Evolutionary conservation across 306 rosid species (phyloP).

Genomic region (Gastrolobium villosum): DNA sequence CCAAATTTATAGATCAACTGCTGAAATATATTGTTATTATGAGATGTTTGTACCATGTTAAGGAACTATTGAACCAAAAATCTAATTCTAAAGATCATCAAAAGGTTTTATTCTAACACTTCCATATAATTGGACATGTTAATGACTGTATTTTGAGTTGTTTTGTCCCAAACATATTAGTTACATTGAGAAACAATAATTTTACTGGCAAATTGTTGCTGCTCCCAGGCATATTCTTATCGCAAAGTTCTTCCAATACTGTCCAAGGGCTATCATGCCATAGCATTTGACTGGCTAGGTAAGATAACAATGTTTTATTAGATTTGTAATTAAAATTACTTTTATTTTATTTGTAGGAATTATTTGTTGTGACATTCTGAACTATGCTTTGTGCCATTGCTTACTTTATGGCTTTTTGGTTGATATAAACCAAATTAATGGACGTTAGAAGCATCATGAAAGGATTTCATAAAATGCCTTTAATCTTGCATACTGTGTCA

Average conservation of each 20-base stretch:
- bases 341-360: neutral
- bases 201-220: slow-evolving; percentile 41
- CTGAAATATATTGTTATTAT: no score
- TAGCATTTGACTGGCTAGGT: slow-evolving; percentile 95
- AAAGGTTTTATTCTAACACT: no score
- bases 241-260: slow-evolving; percentile 88
- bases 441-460: slow-evolving; percentile 16
- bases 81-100: no score
- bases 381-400: slow-evolving; percentile 32
- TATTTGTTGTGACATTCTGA: slow-evolving; percentile 23
- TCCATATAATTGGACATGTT: no score
- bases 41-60: no score
- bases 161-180: slow-evolving; percentile 8
- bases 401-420: neutral
- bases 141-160: neutral
- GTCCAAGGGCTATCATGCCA: slow-evolving; percentile 66
- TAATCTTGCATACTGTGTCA: neutral
- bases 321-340: slow-evolving; percentile 28
- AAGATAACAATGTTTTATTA: slow-evolving; percentile 40
- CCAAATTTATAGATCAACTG: no score
- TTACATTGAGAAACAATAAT: slow-evolving; percentile 17
- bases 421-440: neutral
- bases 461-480: slow-evolving; percentile 33
- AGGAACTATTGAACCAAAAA: no score
- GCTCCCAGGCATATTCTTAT: slow-evolving; percentile 84